Evolutionary conservation across 2,329 filamentous ascomycete genomes (phyloP), one percentile per base, ranked within the genome.

Genomic region (Neofusicoccum kwambonambiense): DNA sequence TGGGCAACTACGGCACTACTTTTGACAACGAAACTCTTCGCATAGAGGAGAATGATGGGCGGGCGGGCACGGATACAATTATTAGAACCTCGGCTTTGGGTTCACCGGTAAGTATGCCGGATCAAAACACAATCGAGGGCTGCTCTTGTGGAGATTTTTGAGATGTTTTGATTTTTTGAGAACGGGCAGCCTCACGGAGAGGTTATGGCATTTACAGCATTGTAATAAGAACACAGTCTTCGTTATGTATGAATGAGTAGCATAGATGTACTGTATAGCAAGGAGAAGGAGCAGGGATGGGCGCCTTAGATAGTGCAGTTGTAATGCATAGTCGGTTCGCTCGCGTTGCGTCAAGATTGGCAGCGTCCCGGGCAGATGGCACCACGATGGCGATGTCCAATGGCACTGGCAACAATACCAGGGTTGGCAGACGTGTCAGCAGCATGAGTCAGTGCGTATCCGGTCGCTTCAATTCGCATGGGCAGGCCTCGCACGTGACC

Each of bases 221-320:
- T 63, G 61, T 63, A 63, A 63, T 63, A 52, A 52, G 44, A 34
- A 27, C 19, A 42, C 56, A 47, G 12, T 39, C 61, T 63, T 63
- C 37, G 47, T 63, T 54, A 63, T 63, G 61, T 63, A 63, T 63
- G 50, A 62, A 60, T 27, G 61, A 63, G 49, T 54, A 63, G 61
- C 49, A 45, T 63, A 52, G 61, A 63, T 44, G 44, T 62, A 62
- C 45, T 63, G 49, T 63, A 54, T 19, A 45, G 49, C 27, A 56
- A 15, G 37, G 39, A n/a, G 37, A 41, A 9, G 49, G 12, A 17
- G 35, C 12, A 39, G 27, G 12, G 22, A 34, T 34, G 47, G 11
- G 44, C 22, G 17, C 45, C 22, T 19, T 50, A 44, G 62, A 57
- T 34, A 60, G 37, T 47, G 27, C 56, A 37, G 41, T 35, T 7